A percentile compares a stretch with the other conserved stretches of the same genome.
phyloP scores from a whole-genome alignment of 176 grass and related monocot genomes.

The Oryza nivara region DNA sequence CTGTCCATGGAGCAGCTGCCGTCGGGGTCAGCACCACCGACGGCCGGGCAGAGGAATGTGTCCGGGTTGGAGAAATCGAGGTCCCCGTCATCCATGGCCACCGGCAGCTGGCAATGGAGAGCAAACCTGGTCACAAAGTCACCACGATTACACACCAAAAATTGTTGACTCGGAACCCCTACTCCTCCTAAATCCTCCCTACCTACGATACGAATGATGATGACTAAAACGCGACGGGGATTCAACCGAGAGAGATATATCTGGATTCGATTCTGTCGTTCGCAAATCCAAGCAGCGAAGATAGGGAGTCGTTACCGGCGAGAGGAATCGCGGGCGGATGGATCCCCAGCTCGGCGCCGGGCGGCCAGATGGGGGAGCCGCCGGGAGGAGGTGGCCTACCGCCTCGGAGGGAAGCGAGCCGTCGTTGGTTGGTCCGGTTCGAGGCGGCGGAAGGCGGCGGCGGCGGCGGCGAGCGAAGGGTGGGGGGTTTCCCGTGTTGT shows the following conservation, averaged over 20 bases:
- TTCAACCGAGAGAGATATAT: background rate
- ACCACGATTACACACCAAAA: background rate
- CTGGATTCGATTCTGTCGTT: background rate
- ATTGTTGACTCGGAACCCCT: background rate
- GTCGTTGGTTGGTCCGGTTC: background rate
- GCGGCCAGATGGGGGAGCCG: background rate
- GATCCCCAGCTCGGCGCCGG: too few relatives aligned
- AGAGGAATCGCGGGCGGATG: background rate
- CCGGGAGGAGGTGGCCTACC: too few relatives aligned
- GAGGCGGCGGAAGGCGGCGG: too few relatives aligned
- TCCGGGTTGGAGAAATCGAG: slow-evolving; percentile 69
- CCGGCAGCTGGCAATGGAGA: background rate
- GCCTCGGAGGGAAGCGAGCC: background rate
- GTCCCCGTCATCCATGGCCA: slow-evolving; percentile 68
- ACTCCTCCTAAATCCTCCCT: background rate
- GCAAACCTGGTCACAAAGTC: background rate
- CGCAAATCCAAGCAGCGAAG: background rate
- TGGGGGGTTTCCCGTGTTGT: too few relatives aligned
- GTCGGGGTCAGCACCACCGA: slow-evolving; percentile 19
- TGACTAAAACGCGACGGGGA: background rate
- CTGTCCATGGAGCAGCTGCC: slow-evolving; percentile 72
- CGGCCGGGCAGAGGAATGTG: slow-evolving; percentile 36
- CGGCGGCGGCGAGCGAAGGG: background rate
- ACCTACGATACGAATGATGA: too few relatives aligned
- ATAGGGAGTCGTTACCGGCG: background rate